phyloP scores from a whole-genome alignment of 306 rosid species.

The Prinsepia uniflora region DNA sequence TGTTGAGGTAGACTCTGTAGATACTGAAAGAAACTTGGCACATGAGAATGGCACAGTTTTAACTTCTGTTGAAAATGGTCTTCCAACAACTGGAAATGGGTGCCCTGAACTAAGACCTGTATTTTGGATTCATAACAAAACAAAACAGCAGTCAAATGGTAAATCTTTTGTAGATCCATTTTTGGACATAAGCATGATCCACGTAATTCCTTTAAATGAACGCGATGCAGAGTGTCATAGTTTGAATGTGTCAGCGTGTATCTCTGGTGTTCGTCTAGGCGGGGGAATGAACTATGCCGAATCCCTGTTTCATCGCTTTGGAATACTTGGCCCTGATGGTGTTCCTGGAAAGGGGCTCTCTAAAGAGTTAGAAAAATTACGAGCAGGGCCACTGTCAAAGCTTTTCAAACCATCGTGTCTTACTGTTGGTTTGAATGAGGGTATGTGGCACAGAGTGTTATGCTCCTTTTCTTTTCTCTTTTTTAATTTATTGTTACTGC shows the following conservation, averaged over 20 bases:
- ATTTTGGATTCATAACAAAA: constrained; percentile 72
- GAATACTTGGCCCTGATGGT: constrained; percentile 92
- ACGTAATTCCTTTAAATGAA: constrained; percentile 70
- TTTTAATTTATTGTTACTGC: neutral
- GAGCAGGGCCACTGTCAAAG: constrained; percentile 80
- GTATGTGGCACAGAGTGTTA: constrained; percentile 36
- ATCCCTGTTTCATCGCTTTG: constrained; percentile 81
- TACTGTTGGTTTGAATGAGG: constrained; percentile 43
- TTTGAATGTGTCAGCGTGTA: constrained; percentile 75
- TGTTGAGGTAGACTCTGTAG: constrained; percentile 73
- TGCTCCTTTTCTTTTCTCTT: constrained; percentile 7
- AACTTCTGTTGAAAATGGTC: constrained; percentile 42
- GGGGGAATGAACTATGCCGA: constrained; percentile 98
- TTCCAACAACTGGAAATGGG: constrained; percentile 47
- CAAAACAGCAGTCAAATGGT: constrained; percentile 35
- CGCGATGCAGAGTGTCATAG: constrained; percentile 69
- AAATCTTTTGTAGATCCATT: constrained; percentile 51
- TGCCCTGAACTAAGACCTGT: constrained; percentile 74
- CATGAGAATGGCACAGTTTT: constrained; percentile 38
- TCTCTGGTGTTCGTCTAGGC: constrained; percentile 83
- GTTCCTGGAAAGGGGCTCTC: constrained; percentile 74
- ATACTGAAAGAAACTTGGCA: constrained; percentile 54
- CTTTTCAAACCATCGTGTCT: constrained; percentile 61
- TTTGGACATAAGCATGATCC: constrained; percentile 59
- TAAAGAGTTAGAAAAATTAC: constrained; percentile 72